Base-by-base conservation (phyloP, 495 filamentous ascomycete genomes). In the Podospora australis region DNA sequence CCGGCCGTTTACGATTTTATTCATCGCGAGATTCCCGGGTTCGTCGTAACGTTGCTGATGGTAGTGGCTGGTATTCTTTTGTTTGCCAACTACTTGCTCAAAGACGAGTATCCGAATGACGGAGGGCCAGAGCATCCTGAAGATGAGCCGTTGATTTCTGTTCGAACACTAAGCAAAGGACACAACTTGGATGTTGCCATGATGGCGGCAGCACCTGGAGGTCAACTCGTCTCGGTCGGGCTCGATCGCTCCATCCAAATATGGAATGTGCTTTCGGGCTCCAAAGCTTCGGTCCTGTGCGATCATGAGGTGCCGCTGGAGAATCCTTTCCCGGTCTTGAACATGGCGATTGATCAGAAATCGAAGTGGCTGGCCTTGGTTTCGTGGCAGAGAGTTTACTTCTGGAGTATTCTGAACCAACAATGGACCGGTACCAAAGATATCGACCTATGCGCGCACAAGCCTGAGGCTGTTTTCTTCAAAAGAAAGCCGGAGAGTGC, bases 71-170 rank as follows among this genome's bases (percentile, higher is more conserved):
- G 72, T 8, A 68, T 87, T 25, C 74, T 75, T 2, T 48, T 86
- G 17, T 65, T 87, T 28, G 85, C 84, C 70, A 84, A 81, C 46
- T 79, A 81, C 50, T 68, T 88, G 8, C 67, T 84, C 9, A 77
- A 73, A 60, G 77, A 78, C 39, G 72, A 77, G 44, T 49, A 70
- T 17, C 68, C 64, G 20, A 54, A 69, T 0, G 53, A 49, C 10
- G 43, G 49, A 8, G 56, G 59, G 16, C 40, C 43, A 19, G 56
- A 64, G 5, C 63, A 72, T 20, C 54, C 68, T 6, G 69, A 75
- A 16, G 70, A 71, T 2, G 67, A 78, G 9, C 68, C 74, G 2
- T 49, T 76, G n/a, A 63, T 88, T 11, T 77, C 73, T 9, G 69
- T 82, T 23, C 70, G 70, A 39, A 75, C 75, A n/a, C 58, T 87